phyloP scores from a whole-genome alignment of 768 basidiomycete genomes.

The Pisolithus microcarpus region DNA sequence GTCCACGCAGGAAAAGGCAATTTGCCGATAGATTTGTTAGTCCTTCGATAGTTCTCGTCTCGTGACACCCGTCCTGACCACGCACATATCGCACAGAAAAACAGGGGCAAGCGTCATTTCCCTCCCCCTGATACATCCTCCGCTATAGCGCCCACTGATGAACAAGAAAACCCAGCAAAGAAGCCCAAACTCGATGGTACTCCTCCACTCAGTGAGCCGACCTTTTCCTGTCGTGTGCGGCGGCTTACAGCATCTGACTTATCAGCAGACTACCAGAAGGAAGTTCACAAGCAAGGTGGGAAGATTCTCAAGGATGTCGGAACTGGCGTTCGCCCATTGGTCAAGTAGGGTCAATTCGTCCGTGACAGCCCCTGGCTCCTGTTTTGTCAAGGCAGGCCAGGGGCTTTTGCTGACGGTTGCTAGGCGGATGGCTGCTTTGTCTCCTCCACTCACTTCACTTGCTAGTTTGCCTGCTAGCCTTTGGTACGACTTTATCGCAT shows the following conservation, averaged over 20 bases:
- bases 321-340: constrained; percentile 36
- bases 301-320: constrained; percentile 37
- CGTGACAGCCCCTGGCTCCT: constrained; percentile 10
- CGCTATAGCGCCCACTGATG: constrained; percentile 30
- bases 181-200: constrained; percentile 29
- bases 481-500: constrained; percentile 4
- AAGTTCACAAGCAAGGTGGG: constrained; percentile 34
- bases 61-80: neutral
- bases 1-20: constrained; percentile 42
- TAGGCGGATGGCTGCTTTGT: no score
- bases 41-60: constrained; percentile 5
- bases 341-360: constrained; percentile 28
- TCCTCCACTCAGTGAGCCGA: constrained; percentile 26
- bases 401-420: constrained; percentile 8
- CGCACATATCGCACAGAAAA: constrained; percentile 36
- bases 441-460: no score
- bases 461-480: no score
- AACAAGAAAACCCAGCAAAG: constrained; percentile 27
- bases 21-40: constrained; percentile 60
- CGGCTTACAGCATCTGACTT: neutral
- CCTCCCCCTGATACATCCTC: constrained; percentile 32
- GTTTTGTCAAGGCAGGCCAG: neutral
- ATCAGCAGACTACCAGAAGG: constrained; percentile 35
- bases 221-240: neutral
- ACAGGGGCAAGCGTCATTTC: constrained; percentile 47